Evolutionary conservation across 192 early-diverging fungal genomes (phyloP), one percentile per base, ranked within the genome.

Genomic region (Coemansia sp.): DNA sequence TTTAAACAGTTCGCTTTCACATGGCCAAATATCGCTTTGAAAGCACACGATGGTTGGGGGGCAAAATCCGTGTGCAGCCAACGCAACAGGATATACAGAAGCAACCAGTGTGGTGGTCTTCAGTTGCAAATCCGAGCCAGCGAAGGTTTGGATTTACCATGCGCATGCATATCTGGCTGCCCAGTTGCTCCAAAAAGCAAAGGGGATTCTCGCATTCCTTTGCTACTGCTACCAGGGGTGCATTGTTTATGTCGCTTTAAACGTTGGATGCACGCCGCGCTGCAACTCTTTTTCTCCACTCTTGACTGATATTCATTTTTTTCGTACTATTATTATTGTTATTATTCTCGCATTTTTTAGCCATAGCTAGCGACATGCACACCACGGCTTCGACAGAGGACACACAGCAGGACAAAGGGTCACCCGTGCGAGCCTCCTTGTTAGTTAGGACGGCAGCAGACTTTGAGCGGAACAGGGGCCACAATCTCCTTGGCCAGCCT

Each of bases 401-500:
- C 20, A 23, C 23, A 9, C 48, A 51, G 24, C 23, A 10, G 24
- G 48, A 26, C 48, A 26, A 28, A 26, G 48, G 20, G 48, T 21
- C 9, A 5, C 48, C 48, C 21, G 24, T 13, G 48, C 23, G 48
- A 26, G 48, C 21, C 24, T 26, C 48, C 4, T 9, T 38, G 21
- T 8, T 38, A 9, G 33, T 7, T n/a, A 24, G 21, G 14, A 51
- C 48, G 48, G 24, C 48, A 11, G 34, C 31, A 11, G 62, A 63
- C 48, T 67, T 48, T 60, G 65, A 59, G 53, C 46, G 50, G 21
- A 34, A 63, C 31, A 62, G 61, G 59, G 55, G 65, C 20, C 53
- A 63, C 40, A 82, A 82, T 46, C 59, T 82, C 9, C 68, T 82
- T 0, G 79, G 79, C 10, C 79, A 82, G 64, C 70, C 60, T 33